Evolutionary conservation across 495 filamentous ascomycete genomes (phyloP).

Genomic region (Hypomontagnella submonticulosa): DNA sequence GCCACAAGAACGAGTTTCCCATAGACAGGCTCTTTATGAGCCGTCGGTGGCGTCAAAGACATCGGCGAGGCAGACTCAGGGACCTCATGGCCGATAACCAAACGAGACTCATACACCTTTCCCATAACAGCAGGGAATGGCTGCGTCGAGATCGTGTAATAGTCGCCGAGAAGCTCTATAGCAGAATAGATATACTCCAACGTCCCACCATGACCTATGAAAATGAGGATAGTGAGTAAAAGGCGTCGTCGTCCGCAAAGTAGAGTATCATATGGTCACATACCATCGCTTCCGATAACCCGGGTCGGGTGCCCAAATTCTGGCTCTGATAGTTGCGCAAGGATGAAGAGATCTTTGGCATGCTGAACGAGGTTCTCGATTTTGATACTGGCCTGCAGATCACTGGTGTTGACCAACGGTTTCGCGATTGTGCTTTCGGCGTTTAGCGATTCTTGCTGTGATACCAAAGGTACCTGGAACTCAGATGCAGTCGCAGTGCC

Average conservation of each 20-base stretch:
- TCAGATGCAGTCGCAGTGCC: slow-evolving; percentile 30
- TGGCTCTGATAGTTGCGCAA: slow-evolving; percentile 63
- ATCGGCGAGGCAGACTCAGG: slow-evolving; percentile 64
- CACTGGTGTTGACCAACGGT: slow-evolving; percentile 60
- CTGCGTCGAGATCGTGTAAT: slow-evolving; percentile 69
- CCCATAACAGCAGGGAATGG: slow-evolving; percentile 68
- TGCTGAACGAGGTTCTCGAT: slow-evolving; percentile 61
- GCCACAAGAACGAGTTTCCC: slow-evolving; percentile 55
- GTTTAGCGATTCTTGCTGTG: slow-evolving; percentile 18
- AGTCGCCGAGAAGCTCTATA: slow-evolving; percentile 61
- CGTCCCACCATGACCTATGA: slow-evolving; percentile 66
- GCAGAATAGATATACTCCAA: slow-evolving; percentile 68
- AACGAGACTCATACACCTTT: slow-evolving; percentile 66
- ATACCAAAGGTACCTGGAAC: slow-evolving; percentile 30
- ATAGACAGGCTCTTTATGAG: slow-evolving; percentile 64
- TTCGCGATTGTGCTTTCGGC: slow-evolving; percentile 39
- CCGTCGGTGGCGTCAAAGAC: slow-evolving; percentile 69
- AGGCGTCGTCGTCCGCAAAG: not conserved
- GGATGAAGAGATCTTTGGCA: slow-evolving; percentile 65
- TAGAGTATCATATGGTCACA: slow-evolving; percentile 20
- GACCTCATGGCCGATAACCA: slow-evolving; percentile 64
- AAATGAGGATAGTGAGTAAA: slow-evolving; percentile 25
- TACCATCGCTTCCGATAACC: slow-evolving; percentile 71
- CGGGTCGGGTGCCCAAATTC: slow-evolving; percentile 71
- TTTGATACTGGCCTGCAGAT: slow-evolving; percentile 65